Evolutionary conservation across 116 monocot genomes (phyloP).

Genomic region (Phalaenopsis hybrid): DNA sequence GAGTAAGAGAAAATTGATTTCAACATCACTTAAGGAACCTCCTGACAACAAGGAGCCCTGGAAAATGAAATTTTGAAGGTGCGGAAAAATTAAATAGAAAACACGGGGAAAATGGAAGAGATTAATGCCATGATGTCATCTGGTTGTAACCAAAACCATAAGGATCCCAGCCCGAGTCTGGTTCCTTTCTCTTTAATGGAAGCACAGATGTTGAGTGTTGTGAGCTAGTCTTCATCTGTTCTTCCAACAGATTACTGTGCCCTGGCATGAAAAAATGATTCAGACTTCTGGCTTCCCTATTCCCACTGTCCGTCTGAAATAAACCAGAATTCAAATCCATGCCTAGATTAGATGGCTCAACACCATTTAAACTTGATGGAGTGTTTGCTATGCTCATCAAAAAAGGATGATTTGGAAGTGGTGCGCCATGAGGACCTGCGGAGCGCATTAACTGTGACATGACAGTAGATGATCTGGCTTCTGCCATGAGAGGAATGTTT

Average conservation of each 20-base stretch:
- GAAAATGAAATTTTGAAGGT: constrained; percentile 5
- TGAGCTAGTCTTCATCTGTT: constrained; percentile 14
- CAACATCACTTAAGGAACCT: constrained; percentile 8
- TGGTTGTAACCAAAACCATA: constrained; percentile 41
- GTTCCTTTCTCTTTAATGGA: constrained; percentile 53
- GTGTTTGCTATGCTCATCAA: constrained; percentile 3
- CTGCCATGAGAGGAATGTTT: constrained; percentile 39
- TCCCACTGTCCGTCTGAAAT: too few species aligned
- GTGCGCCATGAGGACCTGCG: constrained; percentile 14
- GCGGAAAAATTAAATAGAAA: neutral
- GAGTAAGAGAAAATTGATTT: neutral
- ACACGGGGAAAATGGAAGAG: neutral
- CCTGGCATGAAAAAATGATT: constrained; percentile 15
- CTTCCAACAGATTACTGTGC: neutral
- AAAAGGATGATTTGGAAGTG: constrained; percentile 23
- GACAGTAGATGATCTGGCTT: too few species aligned
- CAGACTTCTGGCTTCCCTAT: constrained; percentile 14
- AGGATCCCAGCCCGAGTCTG: constrained; percentile 46
- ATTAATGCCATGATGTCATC: constrained; percentile 49
- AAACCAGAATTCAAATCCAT: constrained; percentile 29
- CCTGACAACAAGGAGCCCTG: neutral
- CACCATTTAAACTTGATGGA: constrained; percentile 10
- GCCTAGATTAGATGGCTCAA: constrained; percentile 18
- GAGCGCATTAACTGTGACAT: constrained; percentile 3
- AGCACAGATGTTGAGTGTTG: constrained; percentile 33